A percentile compares a stretch with the other conserved stretches of the same genome.
These are phyloP conservation scores for Nemania sp. DNA, from an alignment of 2,329 filamentous ascomycete genomes.

Conservation along the genomic window DNA sequence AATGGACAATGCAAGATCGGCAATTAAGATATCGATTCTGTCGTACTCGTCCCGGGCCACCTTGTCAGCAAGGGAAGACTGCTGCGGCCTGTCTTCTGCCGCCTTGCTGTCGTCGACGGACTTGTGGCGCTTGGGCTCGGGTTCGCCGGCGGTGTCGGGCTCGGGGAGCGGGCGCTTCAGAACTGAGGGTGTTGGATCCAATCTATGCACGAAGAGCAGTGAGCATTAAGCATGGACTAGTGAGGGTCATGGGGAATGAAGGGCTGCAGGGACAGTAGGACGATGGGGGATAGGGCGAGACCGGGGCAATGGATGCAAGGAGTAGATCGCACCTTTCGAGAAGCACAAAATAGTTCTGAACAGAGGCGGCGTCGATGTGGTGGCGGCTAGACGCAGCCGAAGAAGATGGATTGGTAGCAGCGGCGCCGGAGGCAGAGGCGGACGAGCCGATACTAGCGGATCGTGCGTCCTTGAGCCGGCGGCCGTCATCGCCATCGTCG, in stretches of 20 bases:
- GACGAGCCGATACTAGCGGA: slow-evolving; percentile 14
- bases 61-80: slow-evolving; percentile 56
- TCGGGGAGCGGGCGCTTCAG: slow-evolving; percentile 57
- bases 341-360: slow-evolving; percentile 37
- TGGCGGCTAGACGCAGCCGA: slow-evolving; percentile 21
- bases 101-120: no score
- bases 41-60: slow-evolving; percentile 55
- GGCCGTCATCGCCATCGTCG: slow-evolving; percentile 22
- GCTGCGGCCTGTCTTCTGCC: slow-evolving; percentile 43
- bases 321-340: slow-evolving; percentile 36
- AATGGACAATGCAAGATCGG: slow-evolving; percentile 56
- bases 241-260: not conserved
- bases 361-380: slow-evolving; percentile 29
- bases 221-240: slow-evolving; percentile 5
- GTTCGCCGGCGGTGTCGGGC: slow-evolving; percentile 50
- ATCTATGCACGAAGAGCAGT: slow-evolving; percentile 43
- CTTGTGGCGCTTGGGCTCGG: slow-evolving; percentile 63
- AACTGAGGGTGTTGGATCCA: slow-evolving; percentile 58
- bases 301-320: slow-evolving; percentile 4
- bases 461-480: slow-evolving; percentile 26
- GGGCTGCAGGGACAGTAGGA: not conserved
- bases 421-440: not conserved
- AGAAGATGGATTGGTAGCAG: not conserved
- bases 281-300: not conserved
- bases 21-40: slow-evolving; percentile 66